phyloP scores from a whole-genome alignment of 352 stramenopile genomes.

The Phytopythium vexans region DNA sequence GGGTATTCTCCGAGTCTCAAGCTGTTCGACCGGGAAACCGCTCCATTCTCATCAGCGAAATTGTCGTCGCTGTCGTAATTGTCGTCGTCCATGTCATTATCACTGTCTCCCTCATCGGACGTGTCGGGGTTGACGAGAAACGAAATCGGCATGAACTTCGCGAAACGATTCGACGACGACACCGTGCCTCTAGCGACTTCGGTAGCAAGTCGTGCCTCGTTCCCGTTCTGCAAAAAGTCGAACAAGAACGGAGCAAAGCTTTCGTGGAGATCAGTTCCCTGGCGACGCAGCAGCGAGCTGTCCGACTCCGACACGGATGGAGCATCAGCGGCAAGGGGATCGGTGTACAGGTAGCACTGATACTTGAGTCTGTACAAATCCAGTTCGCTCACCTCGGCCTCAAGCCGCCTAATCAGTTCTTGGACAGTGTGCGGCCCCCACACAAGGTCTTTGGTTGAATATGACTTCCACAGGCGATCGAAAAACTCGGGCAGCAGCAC shows the following conservation, averaged over 20 bases:
- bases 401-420: conserved; percentile 71
- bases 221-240: conserved; percentile 68
- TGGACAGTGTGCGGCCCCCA: conserved; percentile 71
- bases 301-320: conserved; percentile 42
- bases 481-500: conserved; percentile 87
- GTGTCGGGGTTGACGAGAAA: conserved; percentile 77
- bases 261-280: conserved; percentile 30
- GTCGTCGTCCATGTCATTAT: conserved; percentile 54
- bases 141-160: conserved; percentile 71
- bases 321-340: conserved; percentile 63
- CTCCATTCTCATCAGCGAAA: conserved; percentile 62
- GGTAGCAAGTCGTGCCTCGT: conserved; percentile 53
- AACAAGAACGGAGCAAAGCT: conserved; percentile 69
- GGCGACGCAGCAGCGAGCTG: conserved; percentile 14
- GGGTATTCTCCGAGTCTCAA: conserved; percentile 20
- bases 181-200: conserved; percentile 77
- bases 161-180: conserved; percentile 79
- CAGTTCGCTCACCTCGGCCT: conserved; percentile 64
- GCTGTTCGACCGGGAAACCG: conserved; percentile 35
- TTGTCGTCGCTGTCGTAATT: conserved; percentile 72
- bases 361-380: conserved; percentile 81
- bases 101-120: conserved; percentile 61
- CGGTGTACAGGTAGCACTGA: conserved; percentile 78
- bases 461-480: conserved; percentile 72
- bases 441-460: conserved; percentile 76